Evolutionary conservation across 2,329 filamentous ascomycete genomes (phyloP), one percentile per base, ranked within the genome.

Genomic region (Curvularia verruculosa): DNA sequence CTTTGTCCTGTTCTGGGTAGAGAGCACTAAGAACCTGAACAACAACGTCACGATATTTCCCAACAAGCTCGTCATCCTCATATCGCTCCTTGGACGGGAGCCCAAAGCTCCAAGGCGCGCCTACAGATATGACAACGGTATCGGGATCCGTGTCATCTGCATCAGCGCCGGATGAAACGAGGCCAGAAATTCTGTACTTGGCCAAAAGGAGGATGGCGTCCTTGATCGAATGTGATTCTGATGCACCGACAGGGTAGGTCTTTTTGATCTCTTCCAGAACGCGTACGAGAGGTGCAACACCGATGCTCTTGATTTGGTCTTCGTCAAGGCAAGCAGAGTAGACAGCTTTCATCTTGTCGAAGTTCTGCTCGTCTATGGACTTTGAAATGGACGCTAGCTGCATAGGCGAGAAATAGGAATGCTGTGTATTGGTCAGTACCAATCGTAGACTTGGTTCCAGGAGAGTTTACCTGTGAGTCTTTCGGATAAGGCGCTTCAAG

Each of bases 271-370:
- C 73, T 13, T 81, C 73, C n/a, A 91, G 76, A 9, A 90, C 73
- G 4, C 82, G 72, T 18, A 81, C 71, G 39, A 92, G 72, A 2
- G 88, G 87, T 56, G 80, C 71, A 5, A 83, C 76, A 2, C 87
- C 88, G 10, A 80, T 70, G 41, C 82, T 74, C 61, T 83, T 82
- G 48, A 89, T 82, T 9, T 77, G 74, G 7, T 82, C 78, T 68
- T 88, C 83, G 64, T 91, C 81, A 72, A 89, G 82, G 68, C 89
- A 92, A 31, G 87, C 83, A 59, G 85, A 77, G 66, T 90, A 91
- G 0, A 82, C 84, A 44, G 81, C 75, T 71, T 88, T 84, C 68
- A 91, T 77, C 72, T 88, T 88, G 58, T 84, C 75, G 67, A 90
- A 90, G 68, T 89, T 91, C 28, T 83, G 74, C 66, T 85, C 79